Base-by-base conservation (phyloP, 768 basidiomycete species). In the Suillus lakei region DNA sequence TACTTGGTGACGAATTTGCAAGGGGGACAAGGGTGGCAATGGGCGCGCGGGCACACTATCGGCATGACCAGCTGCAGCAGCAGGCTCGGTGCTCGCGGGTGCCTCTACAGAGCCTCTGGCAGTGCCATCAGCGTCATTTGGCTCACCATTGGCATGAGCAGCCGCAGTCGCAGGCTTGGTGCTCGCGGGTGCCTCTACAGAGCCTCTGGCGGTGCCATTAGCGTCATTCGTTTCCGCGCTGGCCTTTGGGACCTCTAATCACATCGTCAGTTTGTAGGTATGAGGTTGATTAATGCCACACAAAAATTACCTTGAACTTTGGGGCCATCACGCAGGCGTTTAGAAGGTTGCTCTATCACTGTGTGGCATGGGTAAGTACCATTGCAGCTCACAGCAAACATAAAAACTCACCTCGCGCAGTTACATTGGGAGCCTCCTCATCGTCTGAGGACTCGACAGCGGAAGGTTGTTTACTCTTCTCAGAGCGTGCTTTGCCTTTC, bases 21-120 rank as follows among this genome's bases (percentile, higher is more conserved):
- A 48, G 46, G 46, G 46, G 46, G 46, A 48, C 46, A 48, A 48
- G 46, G 46, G 46, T 48, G 46, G 46, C n/a, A 48, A 23, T 48
- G 46, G 5, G 46, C 12, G 1, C 1, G n/a, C 2, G 46, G 46
- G 46, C 23, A 48, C 46, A 48, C 46, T 48, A 23, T 48, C 13
- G 23, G 23, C 46, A 48, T 48, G 46, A 48, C 46, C 46, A 48
- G 23, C 46, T 5, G 46, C 3, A 48, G 43, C 43, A 44, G 43
- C 43, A 44, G 43, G 43, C 43, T 44, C 1, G 9, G 46, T 48
- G 13, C 46, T 23, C 2, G 23, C 4, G 4, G n/a, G 44, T 4
- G n/a, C 44, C 44, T 46, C 44, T 46, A 1, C 44, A 46, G 44
- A 12, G 44, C 21, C 44, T 46, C n/a, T 46, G 44, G 44, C 44